These are phyloP conservation scores for Trametes punicea DNA, from an alignment of 768 basidiomycete genomes.

Conservation along the genomic window DNA sequence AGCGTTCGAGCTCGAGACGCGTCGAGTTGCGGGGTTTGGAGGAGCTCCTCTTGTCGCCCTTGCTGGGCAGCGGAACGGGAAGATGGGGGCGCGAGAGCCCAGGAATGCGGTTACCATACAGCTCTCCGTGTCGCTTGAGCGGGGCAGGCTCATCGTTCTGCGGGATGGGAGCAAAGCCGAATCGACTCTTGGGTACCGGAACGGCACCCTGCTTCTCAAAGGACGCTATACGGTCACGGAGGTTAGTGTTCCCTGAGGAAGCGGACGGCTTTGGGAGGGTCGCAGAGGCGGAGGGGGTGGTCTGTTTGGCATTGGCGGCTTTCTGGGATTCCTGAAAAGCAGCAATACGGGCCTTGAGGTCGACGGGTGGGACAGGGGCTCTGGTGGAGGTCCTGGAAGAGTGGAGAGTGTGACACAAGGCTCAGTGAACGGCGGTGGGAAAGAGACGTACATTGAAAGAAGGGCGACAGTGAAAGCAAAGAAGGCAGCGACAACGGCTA, in stretches of 20 bases:
- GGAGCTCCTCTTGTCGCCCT: constrained; percentile 5
- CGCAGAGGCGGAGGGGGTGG: constrained; percentile 22
- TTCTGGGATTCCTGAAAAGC: constrained; percentile 63
- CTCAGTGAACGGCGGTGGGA: constrained; percentile 2
- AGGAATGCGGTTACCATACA: constrained; percentile 72
- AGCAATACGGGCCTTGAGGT: constrained; percentile 81
- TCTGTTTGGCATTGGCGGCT: constrained; percentile 18
- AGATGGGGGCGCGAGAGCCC: constrained; percentile 28
- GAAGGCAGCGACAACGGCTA: constrained; percentile 18
- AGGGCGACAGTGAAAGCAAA: constrained; percentile 19
- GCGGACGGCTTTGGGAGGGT: constrained; percentile 13
- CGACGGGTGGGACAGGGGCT: constrained; percentile 34
- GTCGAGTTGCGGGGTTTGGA: constrained; percentile 12
- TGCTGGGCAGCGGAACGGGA: constrained; percentile 13
- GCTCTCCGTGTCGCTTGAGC: constrained; percentile 54
- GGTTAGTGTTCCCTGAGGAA: constrained; percentile 11
- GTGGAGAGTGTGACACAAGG: constrained; percentile 1
- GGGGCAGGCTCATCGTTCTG: constrained; percentile 44
- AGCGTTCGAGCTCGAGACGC: constrained; percentile 21
- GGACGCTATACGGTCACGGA: constrained; percentile 72
- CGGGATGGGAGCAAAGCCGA: constrained; percentile 66
- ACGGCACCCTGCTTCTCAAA: constrained; percentile 78
- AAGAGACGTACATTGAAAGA: constrained; percentile 23
- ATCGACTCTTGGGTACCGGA: constrained; percentile 72
- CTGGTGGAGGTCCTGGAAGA: constrained; percentile 26